Evolutionary conservation across 2,329 filamentous ascomycete species (phyloP).

Genomic region (Curvularia hawaiiensis): DNA sequence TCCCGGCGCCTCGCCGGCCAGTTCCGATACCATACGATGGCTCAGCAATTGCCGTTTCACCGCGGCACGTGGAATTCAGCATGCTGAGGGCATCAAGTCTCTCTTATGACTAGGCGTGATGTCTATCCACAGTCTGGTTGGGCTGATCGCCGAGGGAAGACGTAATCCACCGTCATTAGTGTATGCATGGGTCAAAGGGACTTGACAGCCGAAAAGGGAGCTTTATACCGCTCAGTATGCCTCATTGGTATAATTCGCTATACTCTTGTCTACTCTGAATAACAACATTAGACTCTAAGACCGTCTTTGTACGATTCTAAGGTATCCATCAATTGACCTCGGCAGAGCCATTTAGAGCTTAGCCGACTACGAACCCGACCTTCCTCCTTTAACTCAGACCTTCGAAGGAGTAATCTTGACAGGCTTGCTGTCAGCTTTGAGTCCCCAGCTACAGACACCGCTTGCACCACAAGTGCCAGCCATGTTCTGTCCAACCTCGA

Average conservation of each 20-base stretch:
- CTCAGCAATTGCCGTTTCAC: background rate
- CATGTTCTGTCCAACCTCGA: slow-evolving; percentile 24
- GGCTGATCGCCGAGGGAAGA: slow-evolving; percentile 5
- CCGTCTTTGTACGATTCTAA: background rate
- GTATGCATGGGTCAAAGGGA: background rate
- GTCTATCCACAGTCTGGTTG: background rate
- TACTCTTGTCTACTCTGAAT: background rate
- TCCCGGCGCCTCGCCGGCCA: slow-evolving; percentile 15
- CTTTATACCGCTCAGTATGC: background rate
- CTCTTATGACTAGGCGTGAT: slow-evolving; percentile 4
- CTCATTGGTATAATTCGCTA: background rate
- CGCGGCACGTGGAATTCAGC: background rate
- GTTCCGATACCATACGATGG: slow-evolving; percentile 14
- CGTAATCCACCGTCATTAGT: slow-evolving; percentile 7
- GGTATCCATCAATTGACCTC: background rate
- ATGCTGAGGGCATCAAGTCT: background rate
- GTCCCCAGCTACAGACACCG: slow-evolving; percentile 25
- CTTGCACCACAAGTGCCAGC: slow-evolving; percentile 26
- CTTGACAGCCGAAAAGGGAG: background rate
- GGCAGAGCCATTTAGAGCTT: background rate
- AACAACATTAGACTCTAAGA: background rate
- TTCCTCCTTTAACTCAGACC: background rate
- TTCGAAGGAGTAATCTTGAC: slow-evolving; percentile 5
- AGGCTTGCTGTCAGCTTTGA: slow-evolving; percentile 1
- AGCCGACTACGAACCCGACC: background rate